These are phyloP conservation scores for Debaryomyces subglobosus DNA, from an alignment of 1,139 yeast species.

Conservation along the genomic window DNA sequence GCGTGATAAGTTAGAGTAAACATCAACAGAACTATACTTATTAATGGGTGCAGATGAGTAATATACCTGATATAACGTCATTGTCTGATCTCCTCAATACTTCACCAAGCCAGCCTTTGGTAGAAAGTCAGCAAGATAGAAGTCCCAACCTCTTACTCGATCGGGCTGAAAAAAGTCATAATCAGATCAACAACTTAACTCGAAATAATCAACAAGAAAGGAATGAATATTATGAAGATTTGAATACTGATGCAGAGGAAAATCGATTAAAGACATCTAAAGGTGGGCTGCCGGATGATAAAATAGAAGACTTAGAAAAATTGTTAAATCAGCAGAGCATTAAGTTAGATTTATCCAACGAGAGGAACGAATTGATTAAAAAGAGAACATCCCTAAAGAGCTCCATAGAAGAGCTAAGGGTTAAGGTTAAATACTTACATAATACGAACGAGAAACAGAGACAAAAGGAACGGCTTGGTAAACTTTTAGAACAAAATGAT, in stretches of 20 bases:
- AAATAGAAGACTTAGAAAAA: constrained; percentile 10
- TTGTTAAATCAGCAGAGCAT: constrained; percentile 23
- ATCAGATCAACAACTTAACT: constrained; percentile 6
- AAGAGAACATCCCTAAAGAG: constrained; percentile 21
- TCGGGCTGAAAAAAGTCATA: constrained; percentile 3
- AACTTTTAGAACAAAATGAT: constrained; percentile 28
- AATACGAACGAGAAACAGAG: constrained; percentile 19
- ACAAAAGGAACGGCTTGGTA: constrained; percentile 21
- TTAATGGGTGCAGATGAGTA: constrained; percentile 21
- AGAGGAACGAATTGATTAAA: constrained; percentile 26
- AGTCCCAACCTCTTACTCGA: background rate
- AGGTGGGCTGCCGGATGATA: background rate
- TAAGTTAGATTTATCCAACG: constrained; percentile 23
- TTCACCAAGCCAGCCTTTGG: constrained; percentile 20
- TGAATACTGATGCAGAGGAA: background rate
- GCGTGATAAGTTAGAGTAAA: constrained; percentile 8
- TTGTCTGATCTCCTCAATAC: constrained; percentile 30
- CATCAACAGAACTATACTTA: background rate
- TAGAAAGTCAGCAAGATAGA: constrained; percentile 2
- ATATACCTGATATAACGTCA: constrained; percentile 30
- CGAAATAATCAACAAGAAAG: constrained; percentile 8
- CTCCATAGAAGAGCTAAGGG: constrained; percentile 25
- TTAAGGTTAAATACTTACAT: constrained; percentile 20
- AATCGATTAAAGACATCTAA: background rate
- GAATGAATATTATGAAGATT: background rate